Conservation (phyloP, 2,329 filamentous ascomycete species). For the Sclerotinia glacialis region DNA sequence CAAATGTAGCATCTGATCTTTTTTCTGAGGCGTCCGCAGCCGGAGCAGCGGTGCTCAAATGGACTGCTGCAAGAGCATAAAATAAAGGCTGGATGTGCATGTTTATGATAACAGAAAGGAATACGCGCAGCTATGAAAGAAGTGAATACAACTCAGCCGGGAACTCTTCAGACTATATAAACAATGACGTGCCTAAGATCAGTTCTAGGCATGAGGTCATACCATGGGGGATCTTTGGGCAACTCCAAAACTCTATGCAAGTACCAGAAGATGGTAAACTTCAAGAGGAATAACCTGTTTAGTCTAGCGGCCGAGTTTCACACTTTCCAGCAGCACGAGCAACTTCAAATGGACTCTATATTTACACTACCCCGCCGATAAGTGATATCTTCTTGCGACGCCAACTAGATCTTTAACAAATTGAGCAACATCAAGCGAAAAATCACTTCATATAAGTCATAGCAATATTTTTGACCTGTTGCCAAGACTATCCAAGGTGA, state of each 20-base stretch:
- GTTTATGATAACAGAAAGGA: background rate
- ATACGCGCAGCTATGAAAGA: background rate
- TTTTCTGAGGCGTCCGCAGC: background rate
- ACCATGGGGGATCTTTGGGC: too few species aligned
- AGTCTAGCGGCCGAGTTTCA: too few species aligned
- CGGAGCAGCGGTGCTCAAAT: background rate
- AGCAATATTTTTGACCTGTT: background rate
- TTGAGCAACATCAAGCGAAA: background rate
- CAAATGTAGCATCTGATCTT: conserved; percentile 27
- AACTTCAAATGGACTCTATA: too few species aligned
- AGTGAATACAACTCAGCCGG: background rate
- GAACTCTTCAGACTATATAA: background rate
- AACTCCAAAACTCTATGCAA: too few species aligned
- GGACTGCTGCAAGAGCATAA: background rate
- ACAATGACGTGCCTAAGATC: background rate
- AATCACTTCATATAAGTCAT: background rate
- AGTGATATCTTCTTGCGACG: background rate
- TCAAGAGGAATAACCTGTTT: too few species aligned
- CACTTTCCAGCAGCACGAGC: too few species aligned
- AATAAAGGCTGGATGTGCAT: background rate
- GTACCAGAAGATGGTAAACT: too few species aligned
- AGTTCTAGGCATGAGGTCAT: background rate
- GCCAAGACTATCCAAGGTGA: background rate
- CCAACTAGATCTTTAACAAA: background rate
- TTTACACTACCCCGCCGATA: background rate